A percentile compares a stretch with the other conserved stretches of the same genome.
These are phyloP conservation scores for Cotoneaster glaucophyllus DNA, from an alignment of 306 rosid species.

Conservation along the genomic window DNA sequence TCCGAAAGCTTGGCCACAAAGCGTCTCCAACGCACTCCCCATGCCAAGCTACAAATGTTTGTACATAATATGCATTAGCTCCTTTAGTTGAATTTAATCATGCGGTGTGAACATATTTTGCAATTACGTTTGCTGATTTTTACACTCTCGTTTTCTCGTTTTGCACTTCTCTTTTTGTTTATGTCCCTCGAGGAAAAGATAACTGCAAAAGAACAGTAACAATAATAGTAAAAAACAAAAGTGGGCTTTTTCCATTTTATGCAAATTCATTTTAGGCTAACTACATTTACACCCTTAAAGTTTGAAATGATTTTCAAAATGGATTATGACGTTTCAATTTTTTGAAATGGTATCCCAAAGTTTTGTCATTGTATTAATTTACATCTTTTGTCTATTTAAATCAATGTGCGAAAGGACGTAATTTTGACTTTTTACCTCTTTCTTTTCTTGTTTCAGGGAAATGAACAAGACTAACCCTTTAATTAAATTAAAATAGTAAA, in stretches of 20 bases:
- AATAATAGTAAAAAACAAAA: not conserved
- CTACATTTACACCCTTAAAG: too few relatives aligned
- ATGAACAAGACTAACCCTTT: not conserved
- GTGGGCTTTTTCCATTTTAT: too few relatives aligned
- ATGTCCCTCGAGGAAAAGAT: too few relatives aligned
- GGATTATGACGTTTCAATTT: too few relatives aligned
- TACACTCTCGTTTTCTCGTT: not conserved
- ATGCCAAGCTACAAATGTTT: constrained; percentile 49
- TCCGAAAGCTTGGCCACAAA: constrained; percentile 91
- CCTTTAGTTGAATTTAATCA: not conserved
- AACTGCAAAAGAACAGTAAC: not conserved
- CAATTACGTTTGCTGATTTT: not conserved
- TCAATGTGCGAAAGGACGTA: too few relatives aligned
- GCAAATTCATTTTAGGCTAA: too few relatives aligned
- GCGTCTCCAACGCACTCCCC: constrained; percentile 90
- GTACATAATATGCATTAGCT: not conserved
- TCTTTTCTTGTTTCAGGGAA: not conserved
- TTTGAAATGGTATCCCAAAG: too few relatives aligned
- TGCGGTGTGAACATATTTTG: not conserved
- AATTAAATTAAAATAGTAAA: too few relatives aligned
- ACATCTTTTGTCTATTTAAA: too few relatives aligned
- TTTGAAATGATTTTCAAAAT: too few relatives aligned
- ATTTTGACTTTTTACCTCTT: too few relatives aligned
- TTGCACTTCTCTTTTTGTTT: not conserved
- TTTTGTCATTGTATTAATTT: too few relatives aligned